Conservation (phyloP, 2,329 filamentous ascomycete species). For the Xylariales sp. region DNA sequence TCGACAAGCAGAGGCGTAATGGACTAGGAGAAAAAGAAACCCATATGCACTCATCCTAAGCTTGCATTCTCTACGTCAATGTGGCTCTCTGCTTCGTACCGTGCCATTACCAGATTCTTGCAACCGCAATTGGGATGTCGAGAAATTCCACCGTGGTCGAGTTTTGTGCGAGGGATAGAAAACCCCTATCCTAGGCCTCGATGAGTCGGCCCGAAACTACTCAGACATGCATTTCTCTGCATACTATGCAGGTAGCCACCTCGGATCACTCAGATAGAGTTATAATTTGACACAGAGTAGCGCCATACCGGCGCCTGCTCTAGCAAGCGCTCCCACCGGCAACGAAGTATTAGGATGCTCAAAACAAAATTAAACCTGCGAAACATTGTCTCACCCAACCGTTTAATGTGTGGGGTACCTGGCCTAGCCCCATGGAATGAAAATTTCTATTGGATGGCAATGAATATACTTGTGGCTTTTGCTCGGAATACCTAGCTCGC, state of each 20-base stretch:
- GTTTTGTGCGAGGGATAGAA: no score
- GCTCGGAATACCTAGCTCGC: not conserved
- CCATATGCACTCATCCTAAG: not conserved
- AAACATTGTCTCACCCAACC: slow-evolving; percentile 4
- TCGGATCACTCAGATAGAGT: not conserved
- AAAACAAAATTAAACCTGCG: slow-evolving; percentile 3
- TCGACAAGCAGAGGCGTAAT: not conserved
- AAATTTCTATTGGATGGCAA: not conserved
- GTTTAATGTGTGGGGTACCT: not conserved
- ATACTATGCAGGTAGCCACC: not conserved
- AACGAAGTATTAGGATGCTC: slow-evolving; percentile 7
- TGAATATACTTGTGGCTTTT: not conserved
- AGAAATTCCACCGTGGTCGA: no score
- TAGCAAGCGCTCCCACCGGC: not conserved
- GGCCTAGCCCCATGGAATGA: slow-evolving; percentile 5
- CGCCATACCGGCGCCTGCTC: no score
- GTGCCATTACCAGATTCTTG: no score
- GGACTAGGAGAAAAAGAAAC: not conserved
- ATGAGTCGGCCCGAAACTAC: not conserved
- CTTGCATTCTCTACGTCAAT: not conserved
- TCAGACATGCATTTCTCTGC: slow-evolving; percentile 6
- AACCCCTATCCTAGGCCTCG: not conserved
- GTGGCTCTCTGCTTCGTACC: not conserved
- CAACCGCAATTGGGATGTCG: no score
- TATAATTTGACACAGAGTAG: no score